These are phyloP conservation scores for Trichoderma breve DNA, from an alignment of 2,329 filamentous ascomycete species.

Conservation along the genomic window DNA sequence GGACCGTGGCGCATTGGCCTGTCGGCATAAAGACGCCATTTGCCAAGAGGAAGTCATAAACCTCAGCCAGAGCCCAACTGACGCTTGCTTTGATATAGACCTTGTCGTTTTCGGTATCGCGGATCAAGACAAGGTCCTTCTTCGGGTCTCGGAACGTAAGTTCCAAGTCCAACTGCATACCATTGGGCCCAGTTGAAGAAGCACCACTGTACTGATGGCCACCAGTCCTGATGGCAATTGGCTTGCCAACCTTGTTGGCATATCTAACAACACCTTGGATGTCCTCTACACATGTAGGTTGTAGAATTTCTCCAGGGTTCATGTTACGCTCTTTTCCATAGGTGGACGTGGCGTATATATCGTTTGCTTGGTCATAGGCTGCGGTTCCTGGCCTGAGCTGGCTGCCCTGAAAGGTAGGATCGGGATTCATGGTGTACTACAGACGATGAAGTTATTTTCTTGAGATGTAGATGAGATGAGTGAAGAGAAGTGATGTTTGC, in stretches of 20 bases:
- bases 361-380: conserved; percentile 1
- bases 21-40: conserved; percentile 2
- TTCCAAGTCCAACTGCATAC: conserved; percentile 5
- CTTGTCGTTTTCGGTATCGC: neutral
- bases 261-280: conserved; percentile 5
- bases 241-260: neutral
- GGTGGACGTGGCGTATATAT: neutral
- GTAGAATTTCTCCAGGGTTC: conserved; percentile 2
- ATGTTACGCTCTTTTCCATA: conserved; percentile 5
- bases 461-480: neutral
- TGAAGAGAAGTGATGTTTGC: neutral
- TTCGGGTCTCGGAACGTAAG: neutral
- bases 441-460: neutral
- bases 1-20: neutral
- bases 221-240: neutral
- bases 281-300: neutral
- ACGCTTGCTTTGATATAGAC: conserved; percentile 3
- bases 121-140: neutral
- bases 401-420: neutral
- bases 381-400: neutral
- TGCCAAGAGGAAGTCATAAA: neutral
- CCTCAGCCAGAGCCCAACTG: neutral
- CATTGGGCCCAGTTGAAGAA: neutral
- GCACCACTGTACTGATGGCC: conserved; percentile 4
- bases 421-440: neutral